Evolutionary conservation across 2,329 filamentous ascomycete species (phyloP).

Genomic region (Septoria petroselini): DNA sequence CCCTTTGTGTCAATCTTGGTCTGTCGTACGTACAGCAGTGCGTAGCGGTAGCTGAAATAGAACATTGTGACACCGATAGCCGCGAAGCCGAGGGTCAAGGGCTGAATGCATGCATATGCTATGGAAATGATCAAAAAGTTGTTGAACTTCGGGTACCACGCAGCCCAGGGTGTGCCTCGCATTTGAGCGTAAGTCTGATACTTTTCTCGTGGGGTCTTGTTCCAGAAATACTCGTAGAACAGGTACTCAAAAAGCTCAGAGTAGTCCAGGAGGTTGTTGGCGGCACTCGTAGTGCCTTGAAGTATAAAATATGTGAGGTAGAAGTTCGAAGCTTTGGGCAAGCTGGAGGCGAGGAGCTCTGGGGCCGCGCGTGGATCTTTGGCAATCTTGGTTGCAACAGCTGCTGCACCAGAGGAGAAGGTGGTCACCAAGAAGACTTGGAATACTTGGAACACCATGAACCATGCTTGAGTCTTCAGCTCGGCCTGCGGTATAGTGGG

Average conservation of each 20-base stretch:
- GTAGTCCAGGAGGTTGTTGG: slow-evolving; percentile 36
- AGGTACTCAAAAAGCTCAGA: slow-evolving; percentile 36
- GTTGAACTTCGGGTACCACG: slow-evolving; percentile 48
- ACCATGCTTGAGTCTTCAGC: slow-evolving; percentile 40
- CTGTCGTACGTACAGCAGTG: slow-evolving; percentile 48
- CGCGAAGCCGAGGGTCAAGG: slow-evolving; percentile 48
- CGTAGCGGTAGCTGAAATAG: slow-evolving; percentile 51
- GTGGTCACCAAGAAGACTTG: slow-evolving; percentile 45
- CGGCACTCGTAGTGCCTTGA: slow-evolving; percentile 36
- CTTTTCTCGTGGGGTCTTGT: slow-evolving; percentile 48
- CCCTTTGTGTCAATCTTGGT: slow-evolving; percentile 50
- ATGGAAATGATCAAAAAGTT: slow-evolving; percentile 47
- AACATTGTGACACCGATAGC: slow-evolving; percentile 45
- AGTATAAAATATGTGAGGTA: slow-evolving; percentile 44
- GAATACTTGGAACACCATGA: slow-evolving; percentile 43
- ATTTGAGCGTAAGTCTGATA: slow-evolving; percentile 46
- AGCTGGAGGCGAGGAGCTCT: slow-evolving; percentile 36
- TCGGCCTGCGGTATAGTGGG: slow-evolving; percentile 47
- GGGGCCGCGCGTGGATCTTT: slow-evolving; percentile 36
- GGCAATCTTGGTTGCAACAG: slow-evolving; percentile 36
- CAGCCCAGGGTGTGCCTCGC: slow-evolving; percentile 45
- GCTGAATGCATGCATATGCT: slow-evolving; percentile 50
- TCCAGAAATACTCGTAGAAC: slow-evolving; percentile 36
- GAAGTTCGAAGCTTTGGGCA: slow-evolving; percentile 43
- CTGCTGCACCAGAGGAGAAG: slow-evolving; percentile 39